phyloP scores from a whole-genome alignment of 768 basidiomycete species.

The Cyclocybe cylindracea region DNA sequence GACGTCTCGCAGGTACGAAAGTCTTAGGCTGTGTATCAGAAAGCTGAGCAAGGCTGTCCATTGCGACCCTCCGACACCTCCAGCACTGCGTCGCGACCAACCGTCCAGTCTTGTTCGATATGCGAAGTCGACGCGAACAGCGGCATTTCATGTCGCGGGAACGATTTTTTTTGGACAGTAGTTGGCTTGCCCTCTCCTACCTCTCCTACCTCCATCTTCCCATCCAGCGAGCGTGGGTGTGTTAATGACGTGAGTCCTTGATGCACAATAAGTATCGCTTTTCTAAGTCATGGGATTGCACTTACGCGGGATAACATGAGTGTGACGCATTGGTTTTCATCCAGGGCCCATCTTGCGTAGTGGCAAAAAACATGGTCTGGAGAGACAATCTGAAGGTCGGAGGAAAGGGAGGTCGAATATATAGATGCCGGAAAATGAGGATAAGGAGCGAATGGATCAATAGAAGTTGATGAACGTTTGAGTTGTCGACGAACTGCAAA shows the following conservation, averaged over 20 bases:
- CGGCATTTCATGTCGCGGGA: too few species aligned
- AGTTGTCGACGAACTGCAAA: conserved; percentile 14
- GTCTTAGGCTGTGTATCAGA: conserved; percentile 81
- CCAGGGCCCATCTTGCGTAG: conserved; percentile 16
- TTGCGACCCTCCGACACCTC: too few species aligned
- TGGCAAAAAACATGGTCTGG: conserved; percentile 19
- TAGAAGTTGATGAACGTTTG: neutral
- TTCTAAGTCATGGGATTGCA: too few species aligned
- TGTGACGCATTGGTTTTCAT: conserved; percentile 6
- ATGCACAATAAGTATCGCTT: too few species aligned
- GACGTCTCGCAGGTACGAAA: conserved; percentile 86
- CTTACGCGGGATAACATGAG: conserved; percentile 12
- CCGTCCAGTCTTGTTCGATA: too few species aligned
- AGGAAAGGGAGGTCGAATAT: conserved; percentile 14
- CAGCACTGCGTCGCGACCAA: too few species aligned
- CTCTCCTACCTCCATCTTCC: too few species aligned
- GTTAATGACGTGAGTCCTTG: too few species aligned
- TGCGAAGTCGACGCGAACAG: too few species aligned
- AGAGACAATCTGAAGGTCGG: conserved; percentile 13
- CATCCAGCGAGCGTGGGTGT: too few species aligned
- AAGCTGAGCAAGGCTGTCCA: conserved; percentile 38
- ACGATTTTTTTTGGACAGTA: too few species aligned
- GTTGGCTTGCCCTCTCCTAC: too few species aligned
- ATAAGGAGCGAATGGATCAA: conserved; percentile 17
- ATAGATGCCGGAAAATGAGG: conserved; percentile 19